These are phyloP conservation scores for Zygnema cylindricum DNA, from an alignment of 139 green algal species.

Conservation along the genomic window DNA sequence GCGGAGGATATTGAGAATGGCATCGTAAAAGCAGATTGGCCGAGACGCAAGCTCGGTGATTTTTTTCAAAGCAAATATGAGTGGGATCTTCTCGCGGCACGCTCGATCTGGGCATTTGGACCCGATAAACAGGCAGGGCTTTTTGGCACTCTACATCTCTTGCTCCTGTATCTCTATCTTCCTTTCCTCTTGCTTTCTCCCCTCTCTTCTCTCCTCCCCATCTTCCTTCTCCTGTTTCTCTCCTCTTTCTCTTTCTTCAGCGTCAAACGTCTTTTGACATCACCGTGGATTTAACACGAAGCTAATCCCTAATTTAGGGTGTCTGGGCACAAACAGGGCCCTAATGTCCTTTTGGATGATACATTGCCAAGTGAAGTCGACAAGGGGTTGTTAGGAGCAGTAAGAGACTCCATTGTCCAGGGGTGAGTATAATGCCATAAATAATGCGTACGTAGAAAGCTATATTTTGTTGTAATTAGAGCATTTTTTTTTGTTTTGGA, in stretches of 20 bases:
- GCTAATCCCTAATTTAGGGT: too few species aligned
- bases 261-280: not conserved
- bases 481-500: not conserved
- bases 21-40: constrained; percentile 74
- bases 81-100: constrained; percentile 93
- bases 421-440: constrained; percentile 62
- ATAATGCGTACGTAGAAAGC: not conserved
- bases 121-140: constrained; percentile 72
- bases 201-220: constrained; percentile 7
- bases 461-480: not conserved
- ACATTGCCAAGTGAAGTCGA: constrained; percentile 90
- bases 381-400: constrained; percentile 84
- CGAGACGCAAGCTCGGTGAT: constrained; percentile 72
- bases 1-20: constrained; percentile 91
- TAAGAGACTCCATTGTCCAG: constrained; percentile 87
- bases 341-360: constrained; percentile 96
- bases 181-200: not conserved
- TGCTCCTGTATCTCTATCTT: not conserved
- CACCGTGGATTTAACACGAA: not conserved
- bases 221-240: not conserved
- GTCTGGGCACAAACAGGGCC: constrained; percentile 67
- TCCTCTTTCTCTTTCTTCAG: not conserved
- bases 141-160: not conserved
- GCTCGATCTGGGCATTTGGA: constrained; percentile 96
- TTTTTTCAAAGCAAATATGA: constrained; percentile 91